Evolutionary conservation across 2,329 filamentous ascomycete genomes (phyloP), one percentile per base, ranked within the genome.

Genomic region (Aureobasidium sp.): DNA sequence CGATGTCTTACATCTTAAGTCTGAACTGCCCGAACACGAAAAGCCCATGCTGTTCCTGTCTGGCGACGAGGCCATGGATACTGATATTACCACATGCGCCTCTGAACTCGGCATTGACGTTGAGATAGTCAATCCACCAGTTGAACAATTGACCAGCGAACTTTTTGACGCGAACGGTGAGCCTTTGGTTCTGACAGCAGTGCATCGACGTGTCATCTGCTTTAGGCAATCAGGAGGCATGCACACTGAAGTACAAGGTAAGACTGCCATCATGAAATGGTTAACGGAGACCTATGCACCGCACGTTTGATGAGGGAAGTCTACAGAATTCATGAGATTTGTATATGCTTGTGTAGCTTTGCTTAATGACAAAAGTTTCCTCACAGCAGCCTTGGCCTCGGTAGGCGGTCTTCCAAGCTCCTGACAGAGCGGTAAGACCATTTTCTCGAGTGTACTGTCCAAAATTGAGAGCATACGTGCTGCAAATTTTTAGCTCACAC

Each of bases 1-100:
- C 66, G 89, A 99, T 70, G 90, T 96, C 6, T 75, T 94, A 63
- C 87, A 94, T 69, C 71, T 82, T 50, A 74, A 72, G 62, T 68
- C 64, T 34, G 66, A 66, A 41, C 59, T 65, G 48, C 67, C 72
- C 1, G 66, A 71, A 0, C 60, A 66, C 7, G 72, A 75, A 36
- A 59, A 67, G 5, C 75, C 76, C 8, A 73, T 76, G 36, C 66
- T 79, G 7, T 77, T 77, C 51, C 69, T 72, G 1, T 69, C 69
- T 3, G 69, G 70, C 46, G 69, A 73, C 27, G 43, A 55, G 2
- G 66, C 72, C 0, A 68, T 72, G 20, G 73, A 70, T 15, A 39
- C 68, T 2, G 72, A 72, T 50, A 69, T 77, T 5, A 67, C 68
- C 48, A 69, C 74, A 61, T 63, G 70, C 69, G n/a, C 70, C 55